phyloP scores from a whole-genome alignment of 768 basidiomycete genomes.

The Termitomyces titanicus region DNA sequence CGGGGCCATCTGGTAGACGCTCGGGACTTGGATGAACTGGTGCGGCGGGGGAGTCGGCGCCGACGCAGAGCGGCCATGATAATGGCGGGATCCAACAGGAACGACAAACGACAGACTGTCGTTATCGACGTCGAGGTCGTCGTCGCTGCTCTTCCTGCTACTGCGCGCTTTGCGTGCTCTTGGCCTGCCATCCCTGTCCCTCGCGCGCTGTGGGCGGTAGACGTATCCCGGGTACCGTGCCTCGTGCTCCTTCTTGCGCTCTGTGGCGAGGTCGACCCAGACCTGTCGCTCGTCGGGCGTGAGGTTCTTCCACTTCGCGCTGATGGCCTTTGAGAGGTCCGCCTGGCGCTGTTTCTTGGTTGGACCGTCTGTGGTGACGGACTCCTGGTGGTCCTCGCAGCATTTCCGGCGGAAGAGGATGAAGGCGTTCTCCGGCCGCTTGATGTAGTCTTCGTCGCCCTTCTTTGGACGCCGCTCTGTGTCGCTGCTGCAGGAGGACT shows the following conservation, averaged over 20 bases:
- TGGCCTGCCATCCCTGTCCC: conserved; percentile 50
- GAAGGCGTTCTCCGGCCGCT: conserved; percentile 82
- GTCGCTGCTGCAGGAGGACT: conserved; percentile 42
- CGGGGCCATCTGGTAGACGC: conserved; percentile 47
- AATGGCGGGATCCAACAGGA: conserved; percentile 26
- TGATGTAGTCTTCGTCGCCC: conserved; percentile 82
- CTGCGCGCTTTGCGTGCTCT: conserved; percentile 16
- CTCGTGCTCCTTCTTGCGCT: conserved; percentile 79
- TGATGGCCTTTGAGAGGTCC: conserved; percentile 79
- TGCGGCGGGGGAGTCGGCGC: conserved; percentile 67
- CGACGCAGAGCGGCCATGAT: conserved; percentile 39
- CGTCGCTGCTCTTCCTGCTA: conserved; percentile 22
- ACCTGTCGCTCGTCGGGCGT: conserved; percentile 60
- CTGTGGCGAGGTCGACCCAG: conserved; percentile 77
- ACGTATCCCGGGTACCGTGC: conserved; percentile 73
- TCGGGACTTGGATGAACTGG: conserved; percentile 69
- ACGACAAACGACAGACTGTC: conserved; percentile 40
- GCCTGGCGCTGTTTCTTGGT: conserved; percentile 66
- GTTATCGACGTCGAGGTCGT: conserved; percentile 38
- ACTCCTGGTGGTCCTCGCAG: conserved; percentile 68
- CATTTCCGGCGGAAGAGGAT: conserved; percentile 80
- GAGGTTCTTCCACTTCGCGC: conserved; percentile 75
- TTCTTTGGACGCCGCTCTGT: conserved; percentile 60
- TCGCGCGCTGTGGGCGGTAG: conserved; percentile 67
- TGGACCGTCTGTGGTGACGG: conserved; percentile 35